Evolutionary conservation across 257 asterid genomes (phyloP).

Genomic region (Solanum rostratum): DNA sequence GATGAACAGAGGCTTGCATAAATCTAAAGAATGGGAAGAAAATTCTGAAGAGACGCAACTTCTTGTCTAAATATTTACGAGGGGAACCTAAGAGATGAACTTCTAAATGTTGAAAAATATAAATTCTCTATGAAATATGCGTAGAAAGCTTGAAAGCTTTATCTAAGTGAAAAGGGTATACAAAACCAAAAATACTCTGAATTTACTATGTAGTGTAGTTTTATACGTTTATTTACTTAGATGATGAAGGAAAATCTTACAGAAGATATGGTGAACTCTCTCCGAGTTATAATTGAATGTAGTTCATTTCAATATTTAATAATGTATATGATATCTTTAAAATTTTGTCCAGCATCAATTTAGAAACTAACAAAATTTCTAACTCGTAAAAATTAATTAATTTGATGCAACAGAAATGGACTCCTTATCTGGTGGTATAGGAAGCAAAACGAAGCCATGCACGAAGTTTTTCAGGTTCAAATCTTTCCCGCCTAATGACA

Average conservation of each 20-base stretch:
- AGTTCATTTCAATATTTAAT: background rate
- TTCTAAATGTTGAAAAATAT: background rate
- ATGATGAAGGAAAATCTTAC: background rate
- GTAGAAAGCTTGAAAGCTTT: background rate
- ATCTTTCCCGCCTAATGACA: slow-evolving; percentile 57
- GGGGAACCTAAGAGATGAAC: background rate
- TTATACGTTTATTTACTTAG: background rate
- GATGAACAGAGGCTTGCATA: background rate
- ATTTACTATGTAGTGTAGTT: background rate
- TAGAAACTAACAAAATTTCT: slow-evolving; percentile 20
- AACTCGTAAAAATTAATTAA: slow-evolving; percentile 62
- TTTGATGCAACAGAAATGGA: slow-evolving; percentile 87
- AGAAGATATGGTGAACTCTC: background rate
- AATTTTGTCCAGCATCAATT: slow-evolving; percentile 7
- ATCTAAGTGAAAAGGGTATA: background rate
- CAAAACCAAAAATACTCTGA: background rate
- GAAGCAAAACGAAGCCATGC: slow-evolving; percentile 99
- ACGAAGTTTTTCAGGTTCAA: slow-evolving; percentile 99
- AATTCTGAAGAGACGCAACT: background rate
- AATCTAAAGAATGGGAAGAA: background rate
- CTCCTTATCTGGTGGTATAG: slow-evolving; percentile 75
- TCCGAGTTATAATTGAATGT: background rate
- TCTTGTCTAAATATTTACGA: background rate
- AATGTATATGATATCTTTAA: background rate
- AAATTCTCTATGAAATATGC: background rate